Percentiles rank a stretch among this genome's conserved stretches.
Evolutionary conservation across 345 rosid genomes (phyloP).

Genomic region (Iberis pinnata): DNA sequence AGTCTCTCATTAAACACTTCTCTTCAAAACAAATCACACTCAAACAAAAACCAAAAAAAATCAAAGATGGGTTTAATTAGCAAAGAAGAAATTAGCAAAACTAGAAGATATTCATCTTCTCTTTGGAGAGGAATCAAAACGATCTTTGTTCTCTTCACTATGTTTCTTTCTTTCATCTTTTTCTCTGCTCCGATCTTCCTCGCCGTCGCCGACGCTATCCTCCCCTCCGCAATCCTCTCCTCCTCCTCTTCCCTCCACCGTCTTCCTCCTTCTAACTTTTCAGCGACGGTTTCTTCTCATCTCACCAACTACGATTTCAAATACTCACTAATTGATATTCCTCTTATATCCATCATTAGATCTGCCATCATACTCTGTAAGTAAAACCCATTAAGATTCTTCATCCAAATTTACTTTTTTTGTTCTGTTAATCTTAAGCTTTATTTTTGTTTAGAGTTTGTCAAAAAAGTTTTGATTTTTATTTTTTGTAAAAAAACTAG

Average conservation of each 20-base stretch:
- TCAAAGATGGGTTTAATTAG: constrained; percentile 43
- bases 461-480: neutral
- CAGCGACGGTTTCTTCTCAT: constrained; percentile 23
- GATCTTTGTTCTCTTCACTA: constrained; percentile 56
- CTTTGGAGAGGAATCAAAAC: constrained; percentile 60
- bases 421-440: too few species aligned
- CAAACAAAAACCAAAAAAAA: constrained; percentile 1
- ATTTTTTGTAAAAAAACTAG: neutral
- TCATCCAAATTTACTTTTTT: too few species aligned
- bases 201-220: constrained; percentile 61
- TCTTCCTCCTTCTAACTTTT: constrained; percentile 8
- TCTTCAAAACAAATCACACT: constrained; percentile 21
- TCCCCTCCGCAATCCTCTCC: constrained; percentile 79
- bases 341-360: constrained; percentile 70
- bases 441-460: too few species aligned
- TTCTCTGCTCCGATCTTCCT: constrained; percentile 84
- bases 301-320: constrained; percentile 54
- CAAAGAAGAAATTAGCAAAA: constrained; percentile 47
- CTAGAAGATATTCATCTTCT: constrained; percentile 34
- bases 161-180: constrained; percentile 66
- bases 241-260: constrained; percentile 45
- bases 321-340: constrained; percentile 74
- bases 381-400: constrained; percentile 19
- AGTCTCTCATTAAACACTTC: constrained; percentile 3
- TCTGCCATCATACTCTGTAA: constrained; percentile 85